phyloP scores from a whole-genome alignment of 805 yeast genomes.

The Yueomyces sp. region DNA sequence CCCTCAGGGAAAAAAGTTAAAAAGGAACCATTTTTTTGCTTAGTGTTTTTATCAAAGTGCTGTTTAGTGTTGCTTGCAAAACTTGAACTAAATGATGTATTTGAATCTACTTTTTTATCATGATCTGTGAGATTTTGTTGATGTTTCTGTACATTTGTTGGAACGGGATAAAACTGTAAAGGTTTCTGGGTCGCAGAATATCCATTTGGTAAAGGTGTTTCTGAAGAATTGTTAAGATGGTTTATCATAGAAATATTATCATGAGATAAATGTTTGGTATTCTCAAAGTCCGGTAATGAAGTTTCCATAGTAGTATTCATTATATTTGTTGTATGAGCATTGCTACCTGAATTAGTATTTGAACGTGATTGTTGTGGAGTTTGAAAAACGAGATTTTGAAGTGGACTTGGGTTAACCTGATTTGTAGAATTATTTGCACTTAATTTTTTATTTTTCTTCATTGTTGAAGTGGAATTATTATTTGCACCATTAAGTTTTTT shows the following conservation, averaged over 20 bases:
- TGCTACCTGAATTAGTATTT: neutral
- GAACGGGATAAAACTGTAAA: constrained; percentile 20
- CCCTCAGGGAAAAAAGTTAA: constrained; percentile 8
- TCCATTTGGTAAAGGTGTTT: constrained; percentile 10
- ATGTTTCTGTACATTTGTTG: constrained; percentile 7
- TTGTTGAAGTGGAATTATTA: neutral
- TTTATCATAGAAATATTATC: neutral
- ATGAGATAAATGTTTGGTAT: neutral
- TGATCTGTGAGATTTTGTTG: neutral
- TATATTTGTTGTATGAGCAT: constrained; percentile 5
- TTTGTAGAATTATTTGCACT: neutral
- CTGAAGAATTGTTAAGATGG: constrained; percentile 1
- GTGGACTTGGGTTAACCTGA: constrained; percentile 21
- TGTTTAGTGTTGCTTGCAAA: constrained; percentile 1
- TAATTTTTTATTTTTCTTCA: constrained; percentile 1
- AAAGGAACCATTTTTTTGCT: constrained; percentile 8
- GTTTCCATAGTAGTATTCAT: constrained; percentile 2
- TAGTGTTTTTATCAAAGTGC: constrained; percentile 5
- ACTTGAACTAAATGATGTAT: neutral
- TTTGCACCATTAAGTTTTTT: constrained; percentile 6
- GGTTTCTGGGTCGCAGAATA: constrained; percentile 24
- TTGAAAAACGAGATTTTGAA: constrained; percentile 21
- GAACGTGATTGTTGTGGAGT: constrained; percentile 17
- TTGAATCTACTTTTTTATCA: neutral
- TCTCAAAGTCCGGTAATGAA: neutral